Evolutionary conservation across 1,284 basidiomycete genomes (phyloP), one percentile per base, ranked within the genome.

Genomic region (Kwoniella shivajii): DNA sequence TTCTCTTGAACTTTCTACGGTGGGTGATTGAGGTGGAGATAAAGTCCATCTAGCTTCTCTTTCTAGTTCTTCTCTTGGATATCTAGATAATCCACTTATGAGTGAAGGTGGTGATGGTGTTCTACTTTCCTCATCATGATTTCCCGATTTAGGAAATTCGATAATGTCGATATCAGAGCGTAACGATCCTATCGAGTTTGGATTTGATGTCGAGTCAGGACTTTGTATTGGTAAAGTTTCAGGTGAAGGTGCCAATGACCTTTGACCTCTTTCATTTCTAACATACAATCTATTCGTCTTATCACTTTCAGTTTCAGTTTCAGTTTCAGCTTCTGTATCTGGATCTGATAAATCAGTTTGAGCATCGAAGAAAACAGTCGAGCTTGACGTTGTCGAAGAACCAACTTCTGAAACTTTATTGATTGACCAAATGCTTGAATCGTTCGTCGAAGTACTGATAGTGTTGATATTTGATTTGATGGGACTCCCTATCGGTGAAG

Each of bases 181-280:
- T 10, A 50, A 20, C 13, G 61, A 59, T n/a, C n/a, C n/a, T n/a
- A n/a, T n/a, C n/a, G n/a, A n/a, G n/a, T n/a, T n/a, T n/a, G n/a
- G n/a, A n/a, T n/a, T n/a, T n/a, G n/a, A n/a, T n/a, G n/a, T n/a
- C n/a, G n/a, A n/a, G n/a, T n/a, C n/a, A 43, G 44, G 43, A 36
- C 51, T 36, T 42, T 20, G 20, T 20, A 16, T 26, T n/a, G 45
- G 45, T 16, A 47, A 14, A 14, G 45, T 47, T n/a, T 65, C 63
- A 11, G 63, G 63, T 3, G 63, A 65, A 41, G 63, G 63, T 6
- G 63, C 63, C 11, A 48, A 37, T 6, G 60, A 62, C 31, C 63
- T 50, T 34, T 44, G 20, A 24, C 43, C 26, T 37, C 49, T 39
- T 7, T 50, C 46, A 42, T 42, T 33, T 29, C 45, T 33, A 2